Conservation (phyloP, 2,329 filamentous ascomycete genomes). For the Xylaria arbuscula region DNA sequence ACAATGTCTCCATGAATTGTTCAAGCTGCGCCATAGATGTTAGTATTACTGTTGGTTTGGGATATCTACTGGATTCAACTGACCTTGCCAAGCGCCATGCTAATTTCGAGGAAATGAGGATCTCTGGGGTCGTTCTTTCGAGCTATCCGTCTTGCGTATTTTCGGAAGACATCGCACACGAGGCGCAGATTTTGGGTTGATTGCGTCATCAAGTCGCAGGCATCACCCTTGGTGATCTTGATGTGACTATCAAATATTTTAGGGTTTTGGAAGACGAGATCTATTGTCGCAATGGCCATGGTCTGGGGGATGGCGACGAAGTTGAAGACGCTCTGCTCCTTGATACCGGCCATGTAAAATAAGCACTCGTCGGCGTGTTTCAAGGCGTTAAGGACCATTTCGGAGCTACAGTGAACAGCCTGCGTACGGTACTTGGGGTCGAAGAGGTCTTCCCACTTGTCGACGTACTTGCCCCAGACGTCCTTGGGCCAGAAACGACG, state of each 20-base stretch:
- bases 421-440: conserved; percentile 79
- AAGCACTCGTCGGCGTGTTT: conserved; percentile 90
- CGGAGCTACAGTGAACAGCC: conserved; percentile 86
- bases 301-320: conserved; percentile 96
- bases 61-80: conserved; percentile 28
- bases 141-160: conserved; percentile 83
- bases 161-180: conserved; percentile 84
- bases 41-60: conserved; percentile 4
- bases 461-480: conserved; percentile 96
- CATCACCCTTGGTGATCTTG: conserved; percentile 96
- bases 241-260: conserved; percentile 86
- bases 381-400: conserved; percentile 93
- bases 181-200: conserved; percentile 89
- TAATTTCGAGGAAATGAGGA: conserved; percentile 92
- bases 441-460: conserved; percentile 90
- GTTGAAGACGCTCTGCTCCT: conserved; percentile 98
- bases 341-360: conserved; percentile 96
- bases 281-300: conserved; percentile 97
- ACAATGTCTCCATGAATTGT: conserved; percentile 94
- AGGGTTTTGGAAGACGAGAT: conserved; percentile 91
- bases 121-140: conserved; percentile 95
- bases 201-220: conserved; percentile 90
- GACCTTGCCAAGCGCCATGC: conserved; percentile 87
- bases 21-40: conserved; percentile 72
- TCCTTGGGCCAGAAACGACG: conserved; percentile 95